phyloP scores from a whole-genome alignment of 495 filamentous ascomycete species.

The Evernia prunastri region DNA sequence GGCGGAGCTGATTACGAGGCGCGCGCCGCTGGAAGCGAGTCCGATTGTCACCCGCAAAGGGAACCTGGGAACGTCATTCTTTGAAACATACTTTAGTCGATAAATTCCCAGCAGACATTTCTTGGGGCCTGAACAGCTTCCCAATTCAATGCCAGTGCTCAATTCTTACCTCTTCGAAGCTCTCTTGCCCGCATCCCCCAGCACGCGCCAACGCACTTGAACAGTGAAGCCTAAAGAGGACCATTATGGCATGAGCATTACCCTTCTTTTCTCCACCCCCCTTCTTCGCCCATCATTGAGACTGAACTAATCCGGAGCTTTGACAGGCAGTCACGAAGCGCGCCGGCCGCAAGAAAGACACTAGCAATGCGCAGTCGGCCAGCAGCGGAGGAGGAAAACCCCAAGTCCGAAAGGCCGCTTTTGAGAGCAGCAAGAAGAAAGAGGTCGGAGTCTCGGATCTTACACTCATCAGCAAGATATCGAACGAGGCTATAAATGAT shows the following conservation, averaged over 20 bases:
- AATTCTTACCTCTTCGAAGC: background rate
- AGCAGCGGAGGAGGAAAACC: conserved; percentile 49
- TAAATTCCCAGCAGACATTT: too few species aligned
- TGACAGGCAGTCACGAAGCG: conserved; percentile 28
- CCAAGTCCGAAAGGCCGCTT: conserved; percentile 89
- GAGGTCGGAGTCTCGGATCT: conserved; percentile 98
- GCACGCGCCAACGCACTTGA: background rate
- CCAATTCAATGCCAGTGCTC: background rate
- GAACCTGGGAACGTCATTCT: background rate
- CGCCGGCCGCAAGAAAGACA: conserved; percentile 61
- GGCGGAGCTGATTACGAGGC: background rate
- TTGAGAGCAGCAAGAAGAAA: conserved; percentile 96
- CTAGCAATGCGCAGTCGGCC: conserved; percentile 45
- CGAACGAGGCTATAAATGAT: conserved; percentile 98
- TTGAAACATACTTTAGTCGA: too few species aligned
- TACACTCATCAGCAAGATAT: conserved; percentile 95
- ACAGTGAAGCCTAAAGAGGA: background rate
- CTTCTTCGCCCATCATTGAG: background rate
- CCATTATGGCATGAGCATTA: conserved; percentile 6
- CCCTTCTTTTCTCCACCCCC: too few species aligned
- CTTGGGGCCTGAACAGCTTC: background rate
- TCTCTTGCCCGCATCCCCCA: background rate
- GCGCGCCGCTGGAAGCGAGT: background rate
- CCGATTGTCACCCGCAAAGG: background rate
- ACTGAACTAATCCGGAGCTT: background rate